These are phyloP conservation scores for Xylaria sp. DNA, from an alignment of 2,329 filamentous ascomycete genomes.

Conservation along the genomic window DNA sequence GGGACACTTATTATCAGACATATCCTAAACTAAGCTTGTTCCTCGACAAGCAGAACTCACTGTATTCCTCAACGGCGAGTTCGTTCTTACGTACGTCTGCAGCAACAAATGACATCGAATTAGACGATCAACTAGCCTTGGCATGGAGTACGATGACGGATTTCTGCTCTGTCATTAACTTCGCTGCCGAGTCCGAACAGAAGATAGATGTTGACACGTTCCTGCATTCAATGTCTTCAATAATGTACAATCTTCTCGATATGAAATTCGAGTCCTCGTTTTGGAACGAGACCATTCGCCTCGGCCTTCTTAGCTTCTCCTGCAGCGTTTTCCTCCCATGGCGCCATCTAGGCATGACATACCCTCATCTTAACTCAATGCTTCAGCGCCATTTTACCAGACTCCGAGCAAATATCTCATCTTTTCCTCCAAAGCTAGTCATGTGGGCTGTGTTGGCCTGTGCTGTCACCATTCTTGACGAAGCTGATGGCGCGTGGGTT, in stretches of 20 bases:
- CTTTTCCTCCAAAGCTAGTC: neutral
- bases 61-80: neutral
- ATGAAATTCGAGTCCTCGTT: slow-evolving; percentile 48
- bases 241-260: slow-evolving; percentile 55
- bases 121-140: slow-evolving; percentile 39
- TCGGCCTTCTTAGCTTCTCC: slow-evolving; percentile 54
- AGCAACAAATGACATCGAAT: neutral
- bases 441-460: slow-evolving; percentile 14
- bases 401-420: neutral
- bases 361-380: slow-evolving; percentile 35
- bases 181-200: slow-evolving; percentile 38
- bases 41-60: neutral
- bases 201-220: slow-evolving; percentile 38
- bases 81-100: neutral
- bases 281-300: slow-evolving; percentile 52
- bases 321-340: slow-evolving; percentile 56
- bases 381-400: slow-evolving; percentile 26
- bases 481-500: neutral
- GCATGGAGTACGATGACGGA: slow-evolving; percentile 42
- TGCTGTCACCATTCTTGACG: neutral
- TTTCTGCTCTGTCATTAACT: slow-evolving; percentile 46
- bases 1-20: neutral
- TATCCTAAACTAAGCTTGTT: slow-evolving; percentile 14
- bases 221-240: slow-evolving; percentile 51
- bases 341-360: slow-evolving; percentile 44